Conservation (phyloP, 805 yeast genomes). For the Candida manassasensis region DNA sequence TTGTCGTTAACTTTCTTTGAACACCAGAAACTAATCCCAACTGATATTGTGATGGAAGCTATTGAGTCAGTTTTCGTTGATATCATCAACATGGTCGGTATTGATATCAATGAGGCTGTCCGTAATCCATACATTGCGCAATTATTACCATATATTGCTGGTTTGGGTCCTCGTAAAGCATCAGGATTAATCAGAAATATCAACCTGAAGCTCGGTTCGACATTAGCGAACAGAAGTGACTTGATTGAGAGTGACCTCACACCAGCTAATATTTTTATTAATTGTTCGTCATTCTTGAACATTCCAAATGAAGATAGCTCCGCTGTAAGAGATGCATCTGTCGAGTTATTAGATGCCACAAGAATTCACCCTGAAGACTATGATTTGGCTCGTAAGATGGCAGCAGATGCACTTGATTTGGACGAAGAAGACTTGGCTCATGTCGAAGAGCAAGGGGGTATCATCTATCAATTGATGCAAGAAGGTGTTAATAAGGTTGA, state of each 20-base stretch:
- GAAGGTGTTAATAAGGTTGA: constrained; percentile 74
- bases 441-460: constrained; percentile 75
- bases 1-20: constrained; percentile 63
- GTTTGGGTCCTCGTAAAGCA: constrained; percentile 95
- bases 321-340: constrained; percentile 51
- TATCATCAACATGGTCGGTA: constrained; percentile 85
- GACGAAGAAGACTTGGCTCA: constrained; percentile 91
- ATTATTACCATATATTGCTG: constrained; percentile 74
- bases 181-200: constrained; percentile 79
- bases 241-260: constrained; percentile 76
- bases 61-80: constrained; percentile 84
- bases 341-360: constrained; percentile 86
- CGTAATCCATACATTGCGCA: constrained; percentile 68
- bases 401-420: constrained; percentile 93
- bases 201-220: constrained; percentile 58
- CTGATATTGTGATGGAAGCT: constrained; percentile 59
- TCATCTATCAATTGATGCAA: constrained; percentile 65
- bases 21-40: constrained; percentile 66
- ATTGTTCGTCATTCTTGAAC: constrained; percentile 85
- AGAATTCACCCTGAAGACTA: constrained; percentile 98
- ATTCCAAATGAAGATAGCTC: constrained; percentile 66
- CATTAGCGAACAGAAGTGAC: constrained; percentile 65
- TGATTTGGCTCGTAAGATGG: constrained; percentile 93
- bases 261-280: constrained; percentile 78
- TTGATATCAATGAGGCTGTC: constrained; percentile 87